phyloP scores from a whole-genome alignment of 441 rosid species.

The Adansonia grandidieri region DNA sequence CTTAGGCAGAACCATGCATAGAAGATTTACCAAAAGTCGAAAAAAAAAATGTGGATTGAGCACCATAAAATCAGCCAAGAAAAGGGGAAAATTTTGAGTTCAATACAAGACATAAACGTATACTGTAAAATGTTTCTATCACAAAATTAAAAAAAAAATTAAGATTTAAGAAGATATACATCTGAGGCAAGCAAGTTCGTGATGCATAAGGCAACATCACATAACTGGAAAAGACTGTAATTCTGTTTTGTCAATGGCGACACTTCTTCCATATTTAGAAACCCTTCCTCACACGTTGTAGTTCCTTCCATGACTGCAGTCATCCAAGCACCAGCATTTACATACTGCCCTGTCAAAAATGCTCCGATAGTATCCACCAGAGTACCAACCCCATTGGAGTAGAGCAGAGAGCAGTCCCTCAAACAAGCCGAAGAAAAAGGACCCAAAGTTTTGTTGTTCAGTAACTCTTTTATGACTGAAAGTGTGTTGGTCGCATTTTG shows the following conservation, averaged over 20 bases:
- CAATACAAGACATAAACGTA: neutral
- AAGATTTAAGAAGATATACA: constrained; percentile 16
- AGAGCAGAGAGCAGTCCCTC: constrained; percentile 53
- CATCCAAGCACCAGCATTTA: constrained; percentile 40
- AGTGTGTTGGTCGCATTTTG: constrained; percentile 53
- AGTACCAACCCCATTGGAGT: constrained; percentile 41
- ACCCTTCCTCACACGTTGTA: constrained; percentile 59
- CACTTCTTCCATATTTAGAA: constrained; percentile 39
- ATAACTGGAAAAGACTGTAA: constrained; percentile 48
- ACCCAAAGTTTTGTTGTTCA: constrained; percentile 32
- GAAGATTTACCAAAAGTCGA: too few relatives aligned
- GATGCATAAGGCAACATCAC: constrained; percentile 55
- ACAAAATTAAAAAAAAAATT: neutral
- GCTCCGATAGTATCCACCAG: constrained; percentile 49
- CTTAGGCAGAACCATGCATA: neutral
- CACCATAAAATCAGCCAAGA: too few relatives aligned
- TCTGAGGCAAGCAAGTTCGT: constrained; percentile 34
- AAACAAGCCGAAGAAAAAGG: constrained; percentile 41
- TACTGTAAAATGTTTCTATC: neutral
- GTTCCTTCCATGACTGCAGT: constrained; percentile 57
- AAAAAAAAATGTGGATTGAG: too few relatives aligned
- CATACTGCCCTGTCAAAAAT: constrained; percentile 42
- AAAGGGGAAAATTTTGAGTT: neutral
- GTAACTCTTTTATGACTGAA: constrained; percentile 41
- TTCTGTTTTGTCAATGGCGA: constrained; percentile 52